Conservation (phyloP, 164 flowering plant species). For the Warburgia ugandensis region DNA sequence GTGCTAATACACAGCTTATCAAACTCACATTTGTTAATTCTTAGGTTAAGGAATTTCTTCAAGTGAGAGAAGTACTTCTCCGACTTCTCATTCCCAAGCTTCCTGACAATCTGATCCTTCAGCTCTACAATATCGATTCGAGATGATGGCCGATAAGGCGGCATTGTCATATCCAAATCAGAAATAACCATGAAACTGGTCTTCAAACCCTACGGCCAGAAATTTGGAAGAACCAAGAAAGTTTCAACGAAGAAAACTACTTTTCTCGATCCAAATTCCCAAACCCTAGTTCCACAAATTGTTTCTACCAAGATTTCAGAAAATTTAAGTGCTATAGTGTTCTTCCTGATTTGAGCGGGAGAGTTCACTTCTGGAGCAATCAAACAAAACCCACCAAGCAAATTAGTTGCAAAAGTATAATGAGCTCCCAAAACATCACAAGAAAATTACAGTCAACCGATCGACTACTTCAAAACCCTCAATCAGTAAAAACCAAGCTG, state of each 20-base stretch:
- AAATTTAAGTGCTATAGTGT: slow-evolving; percentile 6
- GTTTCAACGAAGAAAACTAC: not conserved
- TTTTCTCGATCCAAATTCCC: slow-evolving; percentile 10
- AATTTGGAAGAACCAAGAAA: slow-evolving; percentile 1
- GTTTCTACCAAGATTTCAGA: not conserved
- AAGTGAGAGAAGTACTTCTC: slow-evolving; percentile 59
- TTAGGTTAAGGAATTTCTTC: slow-evolving; percentile 32
- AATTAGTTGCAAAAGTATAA: no score
- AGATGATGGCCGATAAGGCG: slow-evolving; percentile 24
- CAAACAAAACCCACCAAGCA: slow-evolving; percentile 12
- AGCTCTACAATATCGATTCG: slow-evolving; percentile 58
- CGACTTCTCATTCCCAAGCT: slow-evolving; percentile 56
- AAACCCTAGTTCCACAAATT: slow-evolving; percentile 22
- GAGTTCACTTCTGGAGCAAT: slow-evolving; percentile 1
- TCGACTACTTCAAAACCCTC: not conserved
- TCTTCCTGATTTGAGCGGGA: slow-evolving; percentile 3
- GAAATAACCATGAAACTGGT: slow-evolving; percentile 14
- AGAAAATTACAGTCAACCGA: slow-evolving; percentile 4
- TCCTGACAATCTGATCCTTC: slow-evolving; percentile 41
- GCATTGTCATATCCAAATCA: slow-evolving; percentile 27
- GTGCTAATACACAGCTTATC: slow-evolving; percentile 41
- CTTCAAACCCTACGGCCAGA: not conserved
- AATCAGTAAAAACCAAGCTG: not conserved
- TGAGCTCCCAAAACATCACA: slow-evolving; percentile 12
- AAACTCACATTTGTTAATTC: slow-evolving; percentile 55